phyloP scores from a whole-genome alignment of 23 red algal genomes.

The Agarophyton chilense region DNA sequence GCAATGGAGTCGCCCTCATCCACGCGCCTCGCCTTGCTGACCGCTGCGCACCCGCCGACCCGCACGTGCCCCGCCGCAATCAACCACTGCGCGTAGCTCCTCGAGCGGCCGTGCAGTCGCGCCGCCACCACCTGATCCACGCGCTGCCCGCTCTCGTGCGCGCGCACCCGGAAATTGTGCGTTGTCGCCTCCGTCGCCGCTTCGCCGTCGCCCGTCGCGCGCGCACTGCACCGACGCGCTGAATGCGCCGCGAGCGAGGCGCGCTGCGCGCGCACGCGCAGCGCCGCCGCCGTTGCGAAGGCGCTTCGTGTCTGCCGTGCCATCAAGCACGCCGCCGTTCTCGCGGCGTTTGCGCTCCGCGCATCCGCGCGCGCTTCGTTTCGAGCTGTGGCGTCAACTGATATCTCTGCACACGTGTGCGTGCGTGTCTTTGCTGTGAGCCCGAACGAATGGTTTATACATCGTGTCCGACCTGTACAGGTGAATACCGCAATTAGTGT shows the following conservation, averaged over 20 bases:
- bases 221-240: background rate
- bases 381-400: no score
- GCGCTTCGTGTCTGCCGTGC: background rate
- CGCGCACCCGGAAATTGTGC: slow-evolving; percentile 2
- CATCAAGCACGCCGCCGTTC: no score
- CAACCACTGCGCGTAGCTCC: slow-evolving; percentile 81
- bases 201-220: background rate
- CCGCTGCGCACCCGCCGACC: slow-evolving; percentile 31
- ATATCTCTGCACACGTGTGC: no score
- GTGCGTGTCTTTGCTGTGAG: no score
- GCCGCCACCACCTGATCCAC: slow-evolving; percentile 78
- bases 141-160: slow-evolving; percentile 42
- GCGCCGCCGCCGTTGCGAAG: background rate
- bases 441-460: no score
- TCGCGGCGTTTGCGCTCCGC: no score
- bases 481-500: no score
- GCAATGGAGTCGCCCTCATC: slow-evolving; percentile 10
- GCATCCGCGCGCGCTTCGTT: no score
- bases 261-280: background rate
- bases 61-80: slow-evolving; percentile 47
- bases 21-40: slow-evolving; percentile 47
- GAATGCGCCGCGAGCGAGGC: background rate
- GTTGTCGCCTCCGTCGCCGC: background rate
- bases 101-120: slow-evolving; percentile 44
- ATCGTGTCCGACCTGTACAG: no score